Base-by-base conservation (phyloP, 2,329 filamentous ascomycete genomes). In the Microsporum ferrugineum region DNA sequence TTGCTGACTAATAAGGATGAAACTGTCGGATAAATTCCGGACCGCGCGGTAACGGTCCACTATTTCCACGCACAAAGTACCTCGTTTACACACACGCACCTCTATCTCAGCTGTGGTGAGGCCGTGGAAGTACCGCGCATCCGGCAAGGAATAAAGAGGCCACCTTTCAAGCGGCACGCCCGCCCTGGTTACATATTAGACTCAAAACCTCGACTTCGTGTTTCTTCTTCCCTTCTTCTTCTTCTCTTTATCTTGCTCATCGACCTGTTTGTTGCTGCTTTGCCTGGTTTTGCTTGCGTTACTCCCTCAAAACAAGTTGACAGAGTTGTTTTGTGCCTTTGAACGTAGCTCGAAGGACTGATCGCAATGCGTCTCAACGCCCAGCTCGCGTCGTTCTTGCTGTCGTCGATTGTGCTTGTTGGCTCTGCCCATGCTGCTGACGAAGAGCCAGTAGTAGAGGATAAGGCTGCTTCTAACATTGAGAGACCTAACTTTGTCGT, bases 401-500 rank as follows among this genome's bases (percentile, higher is more conserved):
- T 88, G 71, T 87, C 82, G 70, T 82, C 89, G 73, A 88, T 88
- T 71, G 84, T 88, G 70, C 76, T 90, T 67, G 76, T 79, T 69
- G 77, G 78, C 68, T 73, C 88, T 71, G 87, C 86, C 67, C 83
- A 85, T 74, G 84, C 84, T 67, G 86, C 86, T 71, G 82, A 84
- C 67, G 84, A 85, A 65, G 87, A 55, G 51, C 51, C 88, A 66
- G 84, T 41, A 14, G 31, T 88, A 66, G 79, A 81, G 62, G 83
- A 87, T 72, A 73, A 68, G 70, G 73, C 72, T 68, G 74, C 73
- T 66, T 79, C 81, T 58, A 75, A 82, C 58, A 79, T 87, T 62
- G 80, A 86, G 72, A 84, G 89, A 69, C 88, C 92, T 55, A 88
- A 85, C 61, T 96, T 96, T 73, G 95, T 91, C 66, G 91, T 96